Conservation (phyloP, 2,329 filamentous ascomycete genomes). For the Aspergillus sp. region DNA sequence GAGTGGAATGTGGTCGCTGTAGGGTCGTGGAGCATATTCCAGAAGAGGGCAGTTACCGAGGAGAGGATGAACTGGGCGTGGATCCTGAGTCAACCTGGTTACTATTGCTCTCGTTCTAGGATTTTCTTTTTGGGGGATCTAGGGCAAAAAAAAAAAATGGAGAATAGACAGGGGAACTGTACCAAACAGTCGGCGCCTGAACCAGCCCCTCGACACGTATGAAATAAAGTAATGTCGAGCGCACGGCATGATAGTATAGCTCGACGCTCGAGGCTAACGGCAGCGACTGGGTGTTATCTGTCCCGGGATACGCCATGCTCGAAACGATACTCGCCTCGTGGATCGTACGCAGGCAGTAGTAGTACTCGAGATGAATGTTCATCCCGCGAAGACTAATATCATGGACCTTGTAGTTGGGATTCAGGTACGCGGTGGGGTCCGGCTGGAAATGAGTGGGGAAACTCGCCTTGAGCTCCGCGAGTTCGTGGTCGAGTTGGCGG, state of each 20-base stretch:
- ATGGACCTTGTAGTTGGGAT: constrained; percentile 29
- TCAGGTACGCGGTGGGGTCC: constrained; percentile 23
- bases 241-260: not conserved
- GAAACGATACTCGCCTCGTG: constrained; percentile 24
- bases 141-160: too few relatives aligned
- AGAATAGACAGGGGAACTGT: not conserved
- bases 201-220: not conserved
- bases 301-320: not conserved
- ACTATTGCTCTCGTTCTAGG: too few relatives aligned
- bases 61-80: not conserved
- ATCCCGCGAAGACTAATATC: constrained; percentile 32
- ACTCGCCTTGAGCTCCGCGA: constrained; percentile 24
- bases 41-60: not conserved
- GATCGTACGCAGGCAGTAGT: constrained; percentile 31
- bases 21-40: not conserved
- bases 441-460: constrained; percentile 27
- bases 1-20: not conserved
- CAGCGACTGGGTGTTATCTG: too few relatives aligned
- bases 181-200: not conserved
- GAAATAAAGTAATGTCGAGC: not conserved
- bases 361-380: constrained; percentile 33
- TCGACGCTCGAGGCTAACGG: not conserved
- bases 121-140: too few relatives aligned
- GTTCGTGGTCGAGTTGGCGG: constrained; percentile 30
- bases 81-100: not conserved